phyloP scores from a whole-genome alignment of 495 filamentous ascomycete genomes.

The Aspergillus ellipticus region DNA sequence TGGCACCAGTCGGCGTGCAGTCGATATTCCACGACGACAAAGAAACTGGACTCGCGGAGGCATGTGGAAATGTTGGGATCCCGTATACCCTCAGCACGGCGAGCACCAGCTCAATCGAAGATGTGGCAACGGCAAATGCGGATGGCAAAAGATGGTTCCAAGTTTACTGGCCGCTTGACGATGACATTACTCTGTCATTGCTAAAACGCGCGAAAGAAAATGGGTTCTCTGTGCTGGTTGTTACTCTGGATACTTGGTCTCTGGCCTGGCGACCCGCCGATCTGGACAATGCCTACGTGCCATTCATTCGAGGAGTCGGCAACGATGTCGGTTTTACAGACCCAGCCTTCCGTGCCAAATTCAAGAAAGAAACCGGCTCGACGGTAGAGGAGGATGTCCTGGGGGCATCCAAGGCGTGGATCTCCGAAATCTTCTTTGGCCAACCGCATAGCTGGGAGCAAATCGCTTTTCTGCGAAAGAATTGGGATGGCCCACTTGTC shows the following conservation, averaged over 20 bases:
- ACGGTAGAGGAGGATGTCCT: slow-evolving; percentile 49
- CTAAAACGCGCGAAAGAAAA: slow-evolving; percentile 57
- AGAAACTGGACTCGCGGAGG: slow-evolving; percentile 50
- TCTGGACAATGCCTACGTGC: slow-evolving; percentile 59
- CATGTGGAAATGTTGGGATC: slow-evolving; percentile 50
- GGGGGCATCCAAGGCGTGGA: slow-evolving; percentile 47
- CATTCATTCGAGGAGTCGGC: slow-evolving; percentile 43
- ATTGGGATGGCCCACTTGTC: slow-evolving; percentile 60
- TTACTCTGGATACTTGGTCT: slow-evolving; percentile 42
- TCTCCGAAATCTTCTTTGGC: slow-evolving; percentile 46
- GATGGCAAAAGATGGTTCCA: slow-evolving; percentile 57
- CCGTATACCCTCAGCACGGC: slow-evolving; percentile 56
- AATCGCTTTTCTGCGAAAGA: slow-evolving; percentile 48
- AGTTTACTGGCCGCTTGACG: slow-evolving; percentile 63
- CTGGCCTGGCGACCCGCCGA: slow-evolving; percentile 58
- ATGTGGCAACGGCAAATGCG: slow-evolving; percentile 43
- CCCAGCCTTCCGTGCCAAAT: slow-evolving; percentile 58
- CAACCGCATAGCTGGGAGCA: slow-evolving; percentile 56
- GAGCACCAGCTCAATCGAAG: slow-evolving; percentile 52
- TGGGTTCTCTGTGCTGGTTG: slow-evolving; percentile 44
- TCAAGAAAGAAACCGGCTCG: slow-evolving; percentile 40
- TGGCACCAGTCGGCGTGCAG: slow-evolving; percentile 60
- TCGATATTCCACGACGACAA: slow-evolving; percentile 53
- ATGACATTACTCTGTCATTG: slow-evolving; percentile 56
- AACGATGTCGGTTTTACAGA: slow-evolving; percentile 49